Evolutionary conservation across 345 rosid genomes (phyloP).

Genomic region (Triadica sebifera): DNA sequence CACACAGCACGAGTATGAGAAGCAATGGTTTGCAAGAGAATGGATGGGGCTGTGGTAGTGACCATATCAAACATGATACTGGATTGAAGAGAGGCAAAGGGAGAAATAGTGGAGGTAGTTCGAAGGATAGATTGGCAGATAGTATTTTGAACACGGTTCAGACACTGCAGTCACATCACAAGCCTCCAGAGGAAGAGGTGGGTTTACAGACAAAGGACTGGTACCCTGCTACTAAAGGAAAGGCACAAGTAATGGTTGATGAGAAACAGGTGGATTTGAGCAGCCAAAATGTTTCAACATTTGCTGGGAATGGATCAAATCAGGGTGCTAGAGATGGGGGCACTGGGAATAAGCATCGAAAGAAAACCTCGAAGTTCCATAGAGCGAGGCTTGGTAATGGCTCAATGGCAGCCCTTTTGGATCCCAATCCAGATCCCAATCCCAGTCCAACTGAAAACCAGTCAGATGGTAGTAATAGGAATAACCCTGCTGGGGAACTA

Average conservation of each 20-base stretch:
- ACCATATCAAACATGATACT: conserved; percentile 25
- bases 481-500: conserved; percentile 31
- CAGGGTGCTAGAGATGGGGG: background rate
- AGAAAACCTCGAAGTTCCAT: conserved; percentile 77
- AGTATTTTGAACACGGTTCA: conserved; percentile 50
- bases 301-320: conserved; percentile 33
- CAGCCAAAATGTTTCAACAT: conserved; percentile 19
- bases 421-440: conserved; percentile 42
- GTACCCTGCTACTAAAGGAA: conserved; percentile 55
- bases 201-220: conserved; percentile 57
- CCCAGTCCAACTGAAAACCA: conserved; percentile 14
- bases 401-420: conserved; percentile 62
- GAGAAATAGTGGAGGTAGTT: conserved; percentile 34
- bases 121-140: conserved; percentile 54
- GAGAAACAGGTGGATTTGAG: conserved; percentile 32
- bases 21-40: conserved; percentile 31
- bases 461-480: conserved; percentile 24
- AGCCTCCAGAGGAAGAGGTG: conserved; percentile 44
- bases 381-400: conserved; percentile 74
- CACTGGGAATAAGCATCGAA: conserved; percentile 47
- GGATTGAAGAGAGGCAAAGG: conserved; percentile 40
- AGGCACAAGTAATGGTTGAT: conserved; percentile 36
- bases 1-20: conserved; percentile 47
- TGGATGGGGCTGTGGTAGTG: conserved; percentile 22
- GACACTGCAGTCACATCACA: conserved; percentile 53